Conservation (phyloP, 345 rosid genomes). For the Chamaenerion angustifolium region DNA sequence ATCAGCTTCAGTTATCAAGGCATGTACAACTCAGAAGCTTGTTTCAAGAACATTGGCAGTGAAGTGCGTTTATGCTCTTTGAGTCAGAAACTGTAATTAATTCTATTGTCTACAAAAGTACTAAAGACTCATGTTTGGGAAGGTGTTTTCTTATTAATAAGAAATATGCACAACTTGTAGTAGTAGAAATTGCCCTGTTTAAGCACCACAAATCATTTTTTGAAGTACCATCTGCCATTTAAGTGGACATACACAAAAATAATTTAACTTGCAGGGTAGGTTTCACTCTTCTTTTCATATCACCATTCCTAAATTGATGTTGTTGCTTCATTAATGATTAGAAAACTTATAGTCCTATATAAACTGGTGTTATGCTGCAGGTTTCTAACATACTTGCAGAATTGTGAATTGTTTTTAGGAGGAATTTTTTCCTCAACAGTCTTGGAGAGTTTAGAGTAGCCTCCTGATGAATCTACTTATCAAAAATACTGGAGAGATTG, state of each 20-base stretch:
- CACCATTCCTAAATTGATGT: no score
- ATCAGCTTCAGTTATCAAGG: constrained; percentile 82
- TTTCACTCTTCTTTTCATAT: constrained; percentile 3
- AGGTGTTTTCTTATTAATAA: no score
- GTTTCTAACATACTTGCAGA: constrained; percentile 70
- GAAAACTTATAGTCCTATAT: no score
- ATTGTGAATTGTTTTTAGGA: constrained; percentile 64
- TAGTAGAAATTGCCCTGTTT: constrained; percentile 27
- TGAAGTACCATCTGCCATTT: constrained; percentile 22
- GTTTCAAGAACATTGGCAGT: constrained; percentile 56
- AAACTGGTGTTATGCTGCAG: constrained; percentile 24
- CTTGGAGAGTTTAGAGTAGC: constrained; percentile 59
- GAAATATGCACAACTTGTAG: no score
- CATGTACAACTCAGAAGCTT: constrained; percentile 48
- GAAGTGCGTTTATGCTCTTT: constrained; percentile 36
- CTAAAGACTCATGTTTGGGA: no score
- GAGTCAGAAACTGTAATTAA: neutral
- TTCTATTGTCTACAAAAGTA: neutral
- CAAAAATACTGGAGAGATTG: constrained; percentile 78
- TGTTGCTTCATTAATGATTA: no score
- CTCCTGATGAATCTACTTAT: constrained; percentile 47
- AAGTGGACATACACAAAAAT: constrained; percentile 34
- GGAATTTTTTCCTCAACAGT: constrained; percentile 55
- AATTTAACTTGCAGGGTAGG: constrained; percentile 73
- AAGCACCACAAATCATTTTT: constrained; percentile 66